phyloP scores from a whole-genome alignment of 2,329 filamentous ascomycete species.

The Pyrenophora teres region DNA sequence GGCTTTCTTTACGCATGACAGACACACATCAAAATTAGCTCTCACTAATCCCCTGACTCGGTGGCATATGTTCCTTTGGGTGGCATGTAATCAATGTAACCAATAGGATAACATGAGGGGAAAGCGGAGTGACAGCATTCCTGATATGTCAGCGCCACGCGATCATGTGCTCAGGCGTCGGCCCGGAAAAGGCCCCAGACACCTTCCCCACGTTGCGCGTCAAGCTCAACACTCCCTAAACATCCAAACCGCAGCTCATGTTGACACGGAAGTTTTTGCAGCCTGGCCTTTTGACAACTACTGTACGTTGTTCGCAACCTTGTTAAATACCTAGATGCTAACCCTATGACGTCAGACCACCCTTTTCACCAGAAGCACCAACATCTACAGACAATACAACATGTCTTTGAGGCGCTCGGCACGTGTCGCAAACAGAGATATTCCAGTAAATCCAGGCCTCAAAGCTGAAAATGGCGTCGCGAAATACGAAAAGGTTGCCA shows the following conservation, averaged over 20 bases:
- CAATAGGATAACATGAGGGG: no score
- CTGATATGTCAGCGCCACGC: slow-evolving; percentile 30
- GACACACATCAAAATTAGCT: no score
- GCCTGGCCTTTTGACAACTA: neutral
- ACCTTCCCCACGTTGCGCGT: slow-evolving; percentile 17
- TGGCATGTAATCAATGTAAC: no score
- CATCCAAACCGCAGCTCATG: no score
- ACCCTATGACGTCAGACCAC: slow-evolving; percentile 30
- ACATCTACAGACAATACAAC: slow-evolving; percentile 10
- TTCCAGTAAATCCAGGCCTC: slow-evolving; percentile 22
- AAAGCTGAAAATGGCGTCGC: slow-evolving; percentile 13
- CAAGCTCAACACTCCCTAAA: slow-evolving; percentile 11
- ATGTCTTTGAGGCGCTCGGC: slow-evolving; percentile 61
- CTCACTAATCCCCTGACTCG: no score
- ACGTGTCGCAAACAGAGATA: slow-evolving; percentile 48
- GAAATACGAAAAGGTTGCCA: slow-evolving; percentile 17
- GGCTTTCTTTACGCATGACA: no score
- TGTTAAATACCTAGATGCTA: slow-evolving; percentile 53
- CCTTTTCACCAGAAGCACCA: slow-evolving; percentile 3
- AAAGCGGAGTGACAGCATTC: slow-evolving; percentile 10
- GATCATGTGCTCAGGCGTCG: slow-evolving; percentile 38
- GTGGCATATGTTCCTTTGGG: no score
- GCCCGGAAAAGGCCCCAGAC: slow-evolving; percentile 10
- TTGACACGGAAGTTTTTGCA: no score
- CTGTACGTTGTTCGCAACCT: slow-evolving; percentile 5